phyloP scores from a whole-genome alignment of 441 rosid species.

The Bocquillonia castaneifolia region DNA sequence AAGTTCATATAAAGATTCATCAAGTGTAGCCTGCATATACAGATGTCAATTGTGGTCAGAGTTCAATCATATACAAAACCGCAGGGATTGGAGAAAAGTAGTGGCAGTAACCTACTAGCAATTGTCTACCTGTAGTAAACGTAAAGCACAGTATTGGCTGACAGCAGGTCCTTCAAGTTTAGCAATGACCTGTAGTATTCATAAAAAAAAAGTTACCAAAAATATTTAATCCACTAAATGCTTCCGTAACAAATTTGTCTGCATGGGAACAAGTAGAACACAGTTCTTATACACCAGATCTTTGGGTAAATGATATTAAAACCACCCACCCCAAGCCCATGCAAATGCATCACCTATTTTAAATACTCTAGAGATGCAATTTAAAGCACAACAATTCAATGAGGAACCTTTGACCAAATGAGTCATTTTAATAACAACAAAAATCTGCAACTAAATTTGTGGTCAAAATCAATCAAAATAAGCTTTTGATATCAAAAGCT shows the following conservation, averaged over 20 bases:
- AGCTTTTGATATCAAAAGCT: not conserved
- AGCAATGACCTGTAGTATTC: slow-evolving; percentile 67
- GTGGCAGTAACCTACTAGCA: slow-evolving; percentile 16
- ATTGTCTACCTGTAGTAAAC: slow-evolving; percentile 70
- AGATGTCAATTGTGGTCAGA: slow-evolving; percentile 23
- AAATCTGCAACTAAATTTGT: not conserved
- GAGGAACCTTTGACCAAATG: not conserved
- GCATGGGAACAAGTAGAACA: not conserved
- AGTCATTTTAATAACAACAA: not conserved
- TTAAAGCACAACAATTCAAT: not conserved
- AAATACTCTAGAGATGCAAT: not conserved
- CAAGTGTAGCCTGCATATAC: slow-evolving; percentile 85
- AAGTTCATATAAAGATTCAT: slow-evolving; percentile 94
- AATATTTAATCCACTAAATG: slow-evolving; percentile 6
- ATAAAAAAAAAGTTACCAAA: not conserved
- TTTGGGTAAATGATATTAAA: not conserved
- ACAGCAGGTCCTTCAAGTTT: slow-evolving; percentile 99
- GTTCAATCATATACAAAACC: slow-evolving; percentile 20
- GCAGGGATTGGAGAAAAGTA: not conserved
- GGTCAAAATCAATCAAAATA: not conserved
- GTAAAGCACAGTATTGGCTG: slow-evolving; percentile 94
- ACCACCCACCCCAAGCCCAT: not conserved
- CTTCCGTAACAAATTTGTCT: not conserved
- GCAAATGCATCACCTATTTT: not conserved
- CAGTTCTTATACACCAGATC: slow-evolving; percentile 1